Conservation (phyloP, 2,329 filamentous ascomycete genomes). For the Aspergillus sp. region DNA sequence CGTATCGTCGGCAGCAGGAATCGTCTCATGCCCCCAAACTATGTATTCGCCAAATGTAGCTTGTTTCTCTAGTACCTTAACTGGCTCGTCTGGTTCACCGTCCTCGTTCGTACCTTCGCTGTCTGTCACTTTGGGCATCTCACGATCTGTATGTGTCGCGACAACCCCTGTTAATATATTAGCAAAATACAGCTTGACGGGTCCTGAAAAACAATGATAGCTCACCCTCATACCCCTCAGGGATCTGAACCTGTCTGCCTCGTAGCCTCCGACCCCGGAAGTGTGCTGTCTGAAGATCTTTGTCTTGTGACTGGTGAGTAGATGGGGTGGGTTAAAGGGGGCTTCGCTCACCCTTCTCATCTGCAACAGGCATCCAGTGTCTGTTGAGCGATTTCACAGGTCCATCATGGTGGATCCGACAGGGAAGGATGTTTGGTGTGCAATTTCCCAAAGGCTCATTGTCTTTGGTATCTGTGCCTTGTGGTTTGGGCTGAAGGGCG, state of each 20-base stretch:
- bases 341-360: slow-evolving; percentile 41
- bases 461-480: slow-evolving; percentile 18
- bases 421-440: slow-evolving; percentile 74
- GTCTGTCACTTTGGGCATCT: slow-evolving; percentile 21
- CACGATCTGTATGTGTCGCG: slow-evolving; percentile 49
- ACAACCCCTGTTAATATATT: slow-evolving; percentile 53
- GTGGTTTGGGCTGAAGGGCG: slow-evolving; percentile 32
- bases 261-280: slow-evolving; percentile 79
- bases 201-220: not conserved
- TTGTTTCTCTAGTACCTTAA: slow-evolving; percentile 60
- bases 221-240: slow-evolving; percentile 65
- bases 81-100: slow-evolving; percentile 49
- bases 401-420: slow-evolving; percentile 76
- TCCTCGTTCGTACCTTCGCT: slow-evolving; percentile 47
- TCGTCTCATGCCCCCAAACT: slow-evolving; percentile 79
- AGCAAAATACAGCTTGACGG: not conserved
- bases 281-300: slow-evolving; percentile 56
- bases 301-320: slow-evolving; percentile 16
- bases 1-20: slow-evolving; percentile 64
- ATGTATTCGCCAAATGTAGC: slow-evolving; percentile 72
- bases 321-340: not conserved
- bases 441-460: slow-evolving; percentile 36
- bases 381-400: slow-evolving; percentile 61
- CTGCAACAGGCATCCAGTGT: slow-evolving; percentile 67
- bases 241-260: slow-evolving; percentile 66